Conservation (phyloP, 805 yeast species). For the Metschnikowia kunwiensis region DNA sequence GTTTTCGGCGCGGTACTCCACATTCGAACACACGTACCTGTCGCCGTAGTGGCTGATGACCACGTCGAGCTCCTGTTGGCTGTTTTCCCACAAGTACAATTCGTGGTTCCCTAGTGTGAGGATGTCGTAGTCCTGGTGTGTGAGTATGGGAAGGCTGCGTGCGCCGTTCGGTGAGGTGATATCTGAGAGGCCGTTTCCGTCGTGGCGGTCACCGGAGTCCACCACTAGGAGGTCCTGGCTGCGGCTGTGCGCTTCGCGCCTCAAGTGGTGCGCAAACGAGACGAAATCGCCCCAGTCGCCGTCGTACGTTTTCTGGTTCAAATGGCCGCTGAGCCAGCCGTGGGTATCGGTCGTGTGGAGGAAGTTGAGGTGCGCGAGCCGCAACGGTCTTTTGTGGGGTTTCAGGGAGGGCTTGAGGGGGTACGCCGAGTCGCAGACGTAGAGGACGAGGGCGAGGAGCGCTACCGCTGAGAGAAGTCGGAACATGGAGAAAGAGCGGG, state of each 20-base stretch:
- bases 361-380: conserved; percentile 62
- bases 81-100: conserved; percentile 63
- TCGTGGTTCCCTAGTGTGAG: conserved; percentile 92
- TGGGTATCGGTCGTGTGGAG: conserved; percentile 96
- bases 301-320: conserved; percentile 68
- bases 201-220: conserved; percentile 93
- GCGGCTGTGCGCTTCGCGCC: conserved; percentile 37
- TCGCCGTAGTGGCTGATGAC: conserved; percentile 60
- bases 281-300: conserved; percentile 93
- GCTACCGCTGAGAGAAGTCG: too few species aligned
- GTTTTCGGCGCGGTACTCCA: conserved; percentile 42
- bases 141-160: conserved; percentile 59
- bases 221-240: conserved; percentile 67
- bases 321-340: conserved; percentile 93
- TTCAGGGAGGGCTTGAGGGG: too few species aligned
- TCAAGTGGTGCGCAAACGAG: conserved; percentile 59
- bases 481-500: too few species aligned
- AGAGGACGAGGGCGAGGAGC: too few species aligned
- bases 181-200: conserved; percentile 89
- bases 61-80: conserved; percentile 60
- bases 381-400: conserved; percentile 7
- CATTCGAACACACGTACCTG: conserved; percentile 69
- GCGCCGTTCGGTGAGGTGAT: conserved; percentile 71
- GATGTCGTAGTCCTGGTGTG: conserved; percentile 65
- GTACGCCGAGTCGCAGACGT: too few species aligned